Evolutionary conservation across 148 eudicot species (phyloP), one percentile per base, ranked within the genome.

Genomic region (Linanthus parryae): DNA sequence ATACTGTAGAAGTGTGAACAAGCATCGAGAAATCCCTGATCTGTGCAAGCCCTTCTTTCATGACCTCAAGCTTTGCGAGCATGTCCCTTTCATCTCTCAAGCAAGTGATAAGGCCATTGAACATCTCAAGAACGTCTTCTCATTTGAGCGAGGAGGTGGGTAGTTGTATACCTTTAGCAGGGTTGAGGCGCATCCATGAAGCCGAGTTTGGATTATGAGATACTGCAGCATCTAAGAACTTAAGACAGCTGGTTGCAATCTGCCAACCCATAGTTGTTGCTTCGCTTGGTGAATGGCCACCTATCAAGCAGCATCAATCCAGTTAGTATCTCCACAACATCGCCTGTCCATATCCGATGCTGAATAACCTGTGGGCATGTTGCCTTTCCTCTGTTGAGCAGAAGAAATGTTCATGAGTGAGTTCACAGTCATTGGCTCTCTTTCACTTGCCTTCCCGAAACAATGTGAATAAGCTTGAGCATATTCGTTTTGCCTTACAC

Each of bases 21-120:
- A 68, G 69, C 94, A 92, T 42, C 26, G 79, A 40, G 29, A 92
- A 79, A 40, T 84, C 89, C 66, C 73, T 81, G 15, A 92, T 84
- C 68, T 81, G 94, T 48, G 64, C 52, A 29, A 92, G 75, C 48
- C 98, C 98, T 75, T 84, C 96, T 69, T 80, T 87, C 98, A 92
- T 92, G 20, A 55, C 68, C 63, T 79, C 82, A 35, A 92, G 80
- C 70, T 87, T 92, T 18, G 69, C 37, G 48, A 52, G 24, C 19
- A 75, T 44, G 21, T 71, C 68, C 20, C 73, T 75, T 57, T 81
- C 87, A 18, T 66, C 57, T 58, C 57, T 71, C 69, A 91, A 59
- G 65, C 73, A 81, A 21, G 44, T 64, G 41, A 73, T 63, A 26
- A 91, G 84, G 57, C 86, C 98, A 44, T 48, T 71, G 65, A 74